Conservation (phyloP, 2,329 filamentous ascomycete genomes). For the Rhytidhysteron rufulum region DNA sequence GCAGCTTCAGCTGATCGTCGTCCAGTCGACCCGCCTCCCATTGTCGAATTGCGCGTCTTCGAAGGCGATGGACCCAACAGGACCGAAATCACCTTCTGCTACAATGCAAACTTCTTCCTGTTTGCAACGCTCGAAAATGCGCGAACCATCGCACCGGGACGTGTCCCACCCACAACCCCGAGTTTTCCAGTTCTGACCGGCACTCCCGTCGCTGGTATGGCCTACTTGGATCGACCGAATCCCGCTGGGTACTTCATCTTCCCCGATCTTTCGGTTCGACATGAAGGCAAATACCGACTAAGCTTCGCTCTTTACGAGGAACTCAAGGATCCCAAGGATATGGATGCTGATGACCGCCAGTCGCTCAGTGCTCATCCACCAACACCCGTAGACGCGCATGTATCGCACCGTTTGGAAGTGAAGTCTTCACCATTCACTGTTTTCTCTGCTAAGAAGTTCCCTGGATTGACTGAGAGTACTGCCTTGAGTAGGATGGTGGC, state of each 20-base stretch:
- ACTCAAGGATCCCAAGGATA: conserved; percentile 78
- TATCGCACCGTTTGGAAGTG: conserved; percentile 85
- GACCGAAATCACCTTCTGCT: conserved; percentile 72
- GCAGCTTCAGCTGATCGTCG: conserved; percentile 80
- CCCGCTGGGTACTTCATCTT: conserved; percentile 93
- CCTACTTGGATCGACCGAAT: conserved; percentile 82
- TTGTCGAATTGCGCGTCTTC: conserved; percentile 84
- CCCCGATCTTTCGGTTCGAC: conserved; percentile 89
- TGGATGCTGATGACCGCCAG: conserved; percentile 54
- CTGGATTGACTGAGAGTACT: conserved; percentile 86
- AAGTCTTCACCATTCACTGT: conserved; percentile 85
- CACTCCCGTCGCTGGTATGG: conserved; percentile 91
- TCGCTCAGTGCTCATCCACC: conserved; percentile 27
- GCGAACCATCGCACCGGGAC: conserved; percentile 75
- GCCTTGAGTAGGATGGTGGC: conserved; percentile 83
- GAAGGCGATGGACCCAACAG: conserved; percentile 56
- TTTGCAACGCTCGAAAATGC: conserved; percentile 88
- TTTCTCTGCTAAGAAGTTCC: conserved; percentile 97
- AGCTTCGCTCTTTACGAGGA: conserved; percentile 93
- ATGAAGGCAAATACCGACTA: conserved; percentile 89
- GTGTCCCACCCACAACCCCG: conserved; percentile 60
- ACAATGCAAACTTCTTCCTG: conserved; percentile 97
- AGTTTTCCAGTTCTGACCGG: conserved; percentile 85
- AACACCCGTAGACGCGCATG: conserved; percentile 48
- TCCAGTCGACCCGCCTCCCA: conserved; percentile 89